A percentile compares a stretch with the other conserved stretches of the same genome.
Evolutionary conservation across 768 basidiomycete species (phyloP).

Genomic region (Baorangia bicolor): DNA sequence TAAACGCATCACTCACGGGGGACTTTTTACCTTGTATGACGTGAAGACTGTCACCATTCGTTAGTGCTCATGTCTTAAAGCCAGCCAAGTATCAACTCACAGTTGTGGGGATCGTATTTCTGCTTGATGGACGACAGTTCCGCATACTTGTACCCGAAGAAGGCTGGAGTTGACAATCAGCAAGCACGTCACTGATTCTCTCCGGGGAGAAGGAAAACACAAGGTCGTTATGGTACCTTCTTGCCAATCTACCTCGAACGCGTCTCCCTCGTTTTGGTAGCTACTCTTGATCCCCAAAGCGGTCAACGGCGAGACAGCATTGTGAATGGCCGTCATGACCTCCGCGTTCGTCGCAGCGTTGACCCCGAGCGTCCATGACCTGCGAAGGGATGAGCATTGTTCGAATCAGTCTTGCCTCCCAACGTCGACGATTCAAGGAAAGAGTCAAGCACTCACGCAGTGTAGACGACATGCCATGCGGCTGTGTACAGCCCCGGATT

Average conservation of each 20-base stretch:
- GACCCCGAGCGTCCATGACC: slow-evolving; percentile 15
- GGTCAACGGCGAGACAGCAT: slow-evolving; percentile 11
- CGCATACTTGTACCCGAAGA: slow-evolving; percentile 22
- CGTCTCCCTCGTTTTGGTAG: slow-evolving; percentile 24
- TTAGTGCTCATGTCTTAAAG: background rate
- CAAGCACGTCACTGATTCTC: background rate
- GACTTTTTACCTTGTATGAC: slow-evolving; percentile 14
- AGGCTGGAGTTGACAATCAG: slow-evolving; percentile 3
- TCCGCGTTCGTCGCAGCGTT: background rate
- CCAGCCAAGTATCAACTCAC: slow-evolving; percentile 3
- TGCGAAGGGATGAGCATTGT: background rate
- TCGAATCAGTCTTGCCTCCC: no score
- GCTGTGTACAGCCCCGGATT: slow-evolving; percentile 18
- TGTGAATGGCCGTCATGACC: slow-evolving; percentile 5
- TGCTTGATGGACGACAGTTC: slow-evolving; percentile 18
- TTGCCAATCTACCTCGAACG: slow-evolving; percentile 23
- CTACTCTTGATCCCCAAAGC: slow-evolving; percentile 18
- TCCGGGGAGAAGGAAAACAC: background rate
- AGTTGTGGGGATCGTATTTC: slow-evolving; percentile 22
- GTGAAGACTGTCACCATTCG: slow-evolving; percentile 12
- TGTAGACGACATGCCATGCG: slow-evolving; percentile 13
- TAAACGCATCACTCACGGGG: background rate
- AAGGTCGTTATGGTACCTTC: background rate
- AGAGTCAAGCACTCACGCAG: slow-evolving; percentile 5
- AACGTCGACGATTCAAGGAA: background rate